A percentile compares a stretch with the other conserved stretches of the same genome.
phyloP scores from a whole-genome alignment of 2,329 filamentous ascomycete species.

The Xylaria polymorpha region DNA sequence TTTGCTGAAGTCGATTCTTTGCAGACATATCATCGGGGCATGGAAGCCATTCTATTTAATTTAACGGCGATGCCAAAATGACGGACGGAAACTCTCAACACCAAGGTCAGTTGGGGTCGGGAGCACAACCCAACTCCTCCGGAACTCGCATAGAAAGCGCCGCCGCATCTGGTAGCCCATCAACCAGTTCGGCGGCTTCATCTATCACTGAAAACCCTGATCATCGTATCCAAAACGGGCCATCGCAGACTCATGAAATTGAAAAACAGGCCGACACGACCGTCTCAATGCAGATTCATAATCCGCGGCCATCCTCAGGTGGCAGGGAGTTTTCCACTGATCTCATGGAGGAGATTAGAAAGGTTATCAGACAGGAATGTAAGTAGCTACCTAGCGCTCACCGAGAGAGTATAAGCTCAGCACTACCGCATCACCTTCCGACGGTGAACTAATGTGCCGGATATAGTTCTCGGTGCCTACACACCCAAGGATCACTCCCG shows the following conservation, averaged over 20 bases:
- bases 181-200: conserved; percentile 17
- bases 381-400: conserved; percentile 16
- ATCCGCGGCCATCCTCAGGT: conserved; percentile 18
- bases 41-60: conserved; percentile 6
- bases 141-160: conserved; percentile 6
- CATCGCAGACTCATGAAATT: neutral
- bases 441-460: conserved; percentile 21
- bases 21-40: conserved; percentile 1
- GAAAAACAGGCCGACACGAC: conserved; percentile 19
- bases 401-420: neutral
- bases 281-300: conserved; percentile 4
- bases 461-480: conserved; percentile 32
- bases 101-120: conserved; percentile 18
- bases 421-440: neutral
- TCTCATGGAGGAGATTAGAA: conserved; percentile 40
- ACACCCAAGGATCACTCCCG: conserved; percentile 14
- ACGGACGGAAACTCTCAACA: conserved; percentile 28
- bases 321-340: conserved; percentile 26
- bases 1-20: conserved; percentile 19
- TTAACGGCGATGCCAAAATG: conserved; percentile 26
- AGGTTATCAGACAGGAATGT: conserved; percentile 39
- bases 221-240: conserved; percentile 1
- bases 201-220: conserved; percentile 3
- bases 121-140: conserved; percentile 4
- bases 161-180: conserved; percentile 2